Evolutionary conservation across 257 asterid genomes (phyloP).

Genomic region (Przewalskia tangutica): DNA sequence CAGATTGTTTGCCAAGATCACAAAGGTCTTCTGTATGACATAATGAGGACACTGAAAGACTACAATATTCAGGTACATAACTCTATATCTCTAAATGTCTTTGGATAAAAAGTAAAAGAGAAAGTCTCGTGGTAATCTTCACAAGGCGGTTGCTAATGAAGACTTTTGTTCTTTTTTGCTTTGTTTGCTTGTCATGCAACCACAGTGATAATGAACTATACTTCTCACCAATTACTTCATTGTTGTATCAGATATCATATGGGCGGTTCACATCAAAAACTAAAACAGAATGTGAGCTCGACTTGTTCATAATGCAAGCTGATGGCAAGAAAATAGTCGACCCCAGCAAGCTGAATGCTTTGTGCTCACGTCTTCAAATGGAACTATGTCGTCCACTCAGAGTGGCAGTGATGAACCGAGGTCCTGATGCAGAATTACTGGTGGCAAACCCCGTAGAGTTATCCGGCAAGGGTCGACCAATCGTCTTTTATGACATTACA

Average conservation of each 20-base stretch:
- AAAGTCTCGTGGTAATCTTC: neutral
- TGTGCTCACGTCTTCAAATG: slow-evolving; percentile 49
- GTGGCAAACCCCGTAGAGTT: slow-evolving; percentile 85
- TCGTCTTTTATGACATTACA: slow-evolving; percentile 76
- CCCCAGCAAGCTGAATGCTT: slow-evolving; percentile 41
- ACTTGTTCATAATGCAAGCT: slow-evolving; percentile 72
- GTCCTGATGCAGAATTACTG: slow-evolving; percentile 77
- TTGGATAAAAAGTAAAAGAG: slow-evolving; percentile 25
- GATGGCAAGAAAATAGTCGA: slow-evolving; percentile 84
- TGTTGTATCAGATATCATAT: slow-evolving; percentile 50
- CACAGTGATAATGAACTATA: neutral
- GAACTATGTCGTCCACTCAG: slow-evolving; percentile 82
- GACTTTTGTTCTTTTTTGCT: neutral
- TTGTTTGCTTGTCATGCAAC: neutral
- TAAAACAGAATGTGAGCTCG: slow-evolving; percentile 59
- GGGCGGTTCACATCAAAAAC: slow-evolving; percentile 62
- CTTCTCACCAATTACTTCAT: neutral
- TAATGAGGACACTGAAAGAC: slow-evolving; percentile 87
- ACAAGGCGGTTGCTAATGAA: slow-evolving; percentile 14
- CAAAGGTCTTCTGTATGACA: slow-evolving; percentile 74
- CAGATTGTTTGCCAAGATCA: slow-evolving; percentile 78
- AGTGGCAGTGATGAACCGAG: slow-evolving; percentile 65
- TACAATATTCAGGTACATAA: slow-evolving; percentile 67
- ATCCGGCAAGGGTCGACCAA: slow-evolving; percentile 83
- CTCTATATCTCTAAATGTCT: neutral